Base-by-base conservation (phyloP, 129 eudicot species). In the Oenanthe sinensis region DNA sequence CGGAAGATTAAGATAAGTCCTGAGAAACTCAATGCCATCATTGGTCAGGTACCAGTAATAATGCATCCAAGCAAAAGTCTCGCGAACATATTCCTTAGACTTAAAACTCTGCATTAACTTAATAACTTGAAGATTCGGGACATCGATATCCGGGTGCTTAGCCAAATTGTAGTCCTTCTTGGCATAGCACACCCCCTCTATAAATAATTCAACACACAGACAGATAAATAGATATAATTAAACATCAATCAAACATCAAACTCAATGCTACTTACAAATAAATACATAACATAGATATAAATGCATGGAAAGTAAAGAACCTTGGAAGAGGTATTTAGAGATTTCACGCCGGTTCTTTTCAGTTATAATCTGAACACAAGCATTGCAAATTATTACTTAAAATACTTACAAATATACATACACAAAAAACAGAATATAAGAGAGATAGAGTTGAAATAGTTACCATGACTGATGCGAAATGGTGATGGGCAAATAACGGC, bases 21-120 rank as follows among this genome's bases (percentile, higher is more conserved):
- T 88, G 76, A 93, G 85, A 75, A 90, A 93, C 88, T 93, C 98
- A 73, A 93, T 93, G 24, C 98, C 98, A 75, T 93, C 98, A 78
- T 93, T 93, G 22, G 98, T 93, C 6, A 93, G 86, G 68, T 82
- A 93, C 97, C 97, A 93, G 81, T 93, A 93, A 62, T 90, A 93
- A 39, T 93, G 95, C 98, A 93, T 93, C 98, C 98, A 93, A 0
- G 98, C 98, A n/a, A 93, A 93, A n/a, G 98, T 93, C 86, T 93
- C 98, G 0, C 91, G 85, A 2, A 91, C 98, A 76, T 93, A 93
- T 65, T 93, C 98, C 88, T 91, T 93, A 7, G 98, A 93, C 46
- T 93, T 93, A 71, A 93, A 91, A 86, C 97, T 91, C 81, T 93
- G 98, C 98, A 93, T 93, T 37, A 93, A 89, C 91, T 93, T 93